Evolutionary conservation across 768 basidiomycete species (phyloP).

Genomic region (Calocybe indica): DNA sequence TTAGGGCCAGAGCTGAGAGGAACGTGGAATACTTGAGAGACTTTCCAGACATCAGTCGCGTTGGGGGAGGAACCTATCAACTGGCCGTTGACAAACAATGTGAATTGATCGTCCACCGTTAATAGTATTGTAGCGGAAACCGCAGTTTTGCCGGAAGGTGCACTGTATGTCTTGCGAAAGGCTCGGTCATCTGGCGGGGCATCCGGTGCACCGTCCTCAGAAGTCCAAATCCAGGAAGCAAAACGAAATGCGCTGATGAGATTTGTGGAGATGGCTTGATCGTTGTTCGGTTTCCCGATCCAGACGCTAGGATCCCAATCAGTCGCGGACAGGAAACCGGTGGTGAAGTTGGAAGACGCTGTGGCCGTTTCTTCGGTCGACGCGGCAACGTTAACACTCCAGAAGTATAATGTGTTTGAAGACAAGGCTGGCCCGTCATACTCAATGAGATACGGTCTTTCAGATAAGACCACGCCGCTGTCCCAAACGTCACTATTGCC

Average conservation of each 20-base stretch:
- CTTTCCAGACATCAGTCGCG: constrained; percentile 17
- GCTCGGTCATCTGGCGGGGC: constrained; percentile 18
- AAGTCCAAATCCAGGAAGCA: constrained; percentile 24
- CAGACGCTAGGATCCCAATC: constrained; percentile 21
- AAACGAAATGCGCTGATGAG: constrained; percentile 14
- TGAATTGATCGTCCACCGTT: constrained; percentile 21
- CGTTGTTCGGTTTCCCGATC: constrained; percentile 17
- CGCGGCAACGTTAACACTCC: constrained; percentile 16
- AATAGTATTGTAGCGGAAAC: constrained; percentile 15
- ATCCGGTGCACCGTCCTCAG: constrained; percentile 13
- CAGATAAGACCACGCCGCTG: constrained; percentile 14
- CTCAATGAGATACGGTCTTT: constrained; percentile 16
- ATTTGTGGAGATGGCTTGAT: constrained; percentile 10
- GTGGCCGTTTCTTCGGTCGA: constrained; percentile 13
- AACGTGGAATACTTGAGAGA: constrained; percentile 16
- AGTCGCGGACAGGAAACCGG: constrained; percentile 14
- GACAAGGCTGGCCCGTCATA: constrained; percentile 18
- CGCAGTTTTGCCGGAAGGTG: constrained; percentile 17
- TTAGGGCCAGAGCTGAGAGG: constrained; percentile 11
- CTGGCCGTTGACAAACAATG: constrained; percentile 21
- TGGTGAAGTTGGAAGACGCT: constrained; percentile 19
- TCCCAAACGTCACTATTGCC: constrained; percentile 18
- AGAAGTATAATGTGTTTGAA: constrained; percentile 19
- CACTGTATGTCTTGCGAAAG: constrained; percentile 20
- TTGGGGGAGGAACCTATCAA: constrained; percentile 16